Evolutionary conservation across 2,329 filamentous ascomycete genomes (phyloP), one percentile per base, ranked within the genome.

Genomic region (Fusarium albosuccineum): DNA sequence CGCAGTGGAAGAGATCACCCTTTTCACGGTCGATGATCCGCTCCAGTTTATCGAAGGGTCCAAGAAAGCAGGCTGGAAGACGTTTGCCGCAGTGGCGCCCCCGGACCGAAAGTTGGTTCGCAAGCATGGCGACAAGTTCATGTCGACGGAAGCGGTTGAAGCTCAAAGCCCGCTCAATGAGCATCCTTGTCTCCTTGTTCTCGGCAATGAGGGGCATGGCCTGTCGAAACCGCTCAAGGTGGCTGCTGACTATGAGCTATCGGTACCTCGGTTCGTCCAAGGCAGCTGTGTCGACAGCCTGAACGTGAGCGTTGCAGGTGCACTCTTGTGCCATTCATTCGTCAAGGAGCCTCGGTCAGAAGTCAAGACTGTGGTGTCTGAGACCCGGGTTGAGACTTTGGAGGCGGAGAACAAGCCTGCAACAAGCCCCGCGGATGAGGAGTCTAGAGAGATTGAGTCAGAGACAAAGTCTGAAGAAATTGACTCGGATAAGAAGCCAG

Each of bases 301-400:
- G 76, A 98, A 99, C 76, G 96, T 98, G 39, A 93, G 92, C 74
- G 94, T 97, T 17, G 95, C 96, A 2, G 89, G 92, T 7, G 93
- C 89, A 1, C 81, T 98, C 49, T 80, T 98, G 51, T 90, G 90
- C 64, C 86, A 90, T 66, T 83, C 90, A 1, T 93, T 96, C 73
- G 75, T 92, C 72, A 85, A 80, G 72, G 77, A 72, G 34, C 56
- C 61, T 5, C 54, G 57, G 34, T 34, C 44, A 41, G 52, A 56
- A 49, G 53, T 72, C 11, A 64, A 69, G 49, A 64, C 10, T 5
- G 59, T 54, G 26, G 42, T 48, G 11, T 30, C 29, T 17, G 46
- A 59, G 34, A n/a, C 52, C 6, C 48, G 54, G 36, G 46, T 29
- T 13, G 16, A 39, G 37, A 16, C 17, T 45, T 9, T 14, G 7